phyloP scores from a whole-genome alignment of 2,329 filamentous ascomycete species.

The Colletotrichum somersetense region DNA sequence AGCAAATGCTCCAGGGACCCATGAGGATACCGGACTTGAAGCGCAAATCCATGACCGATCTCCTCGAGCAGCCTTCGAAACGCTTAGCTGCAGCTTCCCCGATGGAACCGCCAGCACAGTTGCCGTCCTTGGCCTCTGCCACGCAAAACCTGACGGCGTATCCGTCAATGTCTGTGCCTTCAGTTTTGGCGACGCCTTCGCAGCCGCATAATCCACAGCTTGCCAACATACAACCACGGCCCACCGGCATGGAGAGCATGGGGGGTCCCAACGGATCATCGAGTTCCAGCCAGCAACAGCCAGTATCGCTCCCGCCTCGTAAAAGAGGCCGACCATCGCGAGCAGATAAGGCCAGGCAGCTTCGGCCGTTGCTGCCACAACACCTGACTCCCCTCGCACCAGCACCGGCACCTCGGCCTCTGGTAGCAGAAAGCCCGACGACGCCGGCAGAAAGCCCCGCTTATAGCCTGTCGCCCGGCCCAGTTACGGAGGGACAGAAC shows the following conservation, averaged over 20 bases:
- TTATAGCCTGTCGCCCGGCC: slow-evolving; percentile 31
- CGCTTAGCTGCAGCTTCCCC: slow-evolving; percentile 45
- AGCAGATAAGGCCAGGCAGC: slow-evolving; percentile 55
- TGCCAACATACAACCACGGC: slow-evolving; percentile 43
- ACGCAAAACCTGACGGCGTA: slow-evolving; percentile 18
- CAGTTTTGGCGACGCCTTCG: slow-evolving; percentile 27
- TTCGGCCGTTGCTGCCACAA: slow-evolving; percentile 51
- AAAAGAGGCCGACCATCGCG: slow-evolving; percentile 62
- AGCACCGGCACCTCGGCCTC: slow-evolving; percentile 39
- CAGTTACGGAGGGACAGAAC: slow-evolving; percentile 3
- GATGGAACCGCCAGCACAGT: slow-evolving; percentile 33
- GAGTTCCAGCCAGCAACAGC: slow-evolving; percentile 26
- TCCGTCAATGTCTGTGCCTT: slow-evolving; percentile 21
- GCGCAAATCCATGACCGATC: slow-evolving; percentile 53
- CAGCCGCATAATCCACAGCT: slow-evolving; percentile 36
- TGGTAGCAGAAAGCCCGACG: slow-evolving; percentile 24
- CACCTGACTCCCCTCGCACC: slow-evolving; percentile 50
- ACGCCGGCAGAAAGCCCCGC: slow-evolving; percentile 26
- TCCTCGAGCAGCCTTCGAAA: slow-evolving; percentile 51
- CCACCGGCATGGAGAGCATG: slow-evolving; percentile 8
- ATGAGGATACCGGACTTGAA: slow-evolving; percentile 50
- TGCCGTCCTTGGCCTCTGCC: slow-evolving; percentile 28
- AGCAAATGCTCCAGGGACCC: slow-evolving; percentile 53
- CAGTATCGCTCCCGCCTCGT: slow-evolving; percentile 45
- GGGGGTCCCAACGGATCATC: slow-evolving; percentile 15